Evolutionary conservation across 2,329 filamentous ascomycete genomes (phyloP), one percentile per base, ranked within the genome.

Genomic region (Paecilomyces fulvus): DNA sequence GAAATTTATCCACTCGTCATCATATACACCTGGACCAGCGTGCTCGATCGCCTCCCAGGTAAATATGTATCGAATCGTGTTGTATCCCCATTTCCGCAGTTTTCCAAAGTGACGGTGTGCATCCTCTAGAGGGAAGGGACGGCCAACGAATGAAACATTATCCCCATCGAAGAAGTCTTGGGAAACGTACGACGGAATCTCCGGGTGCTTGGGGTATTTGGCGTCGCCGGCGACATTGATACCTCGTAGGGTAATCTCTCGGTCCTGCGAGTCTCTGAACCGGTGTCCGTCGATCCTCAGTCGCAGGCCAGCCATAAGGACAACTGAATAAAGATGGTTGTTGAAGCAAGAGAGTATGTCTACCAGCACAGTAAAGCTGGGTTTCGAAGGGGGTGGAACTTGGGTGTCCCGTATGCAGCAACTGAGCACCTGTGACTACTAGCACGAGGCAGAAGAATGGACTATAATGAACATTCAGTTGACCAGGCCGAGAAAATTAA

Each of bases 31-130:
- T 0, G 95, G 94, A 0, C 92, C 92, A 1, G 85, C 86, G 57
- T 94, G 88, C 74, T 99, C 94, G 70, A 99, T 88, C n/a, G 94
- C 92, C 74, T 99, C 94, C 94, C 94, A 99, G 0, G 94, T 97
- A 70, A 97, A 99, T 64, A 99, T 80, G 73, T 99, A 99, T 68
- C 94, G 84, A 63, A 99, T 92, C 0, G 90, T 92, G 73, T 97
- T 99, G 80, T 95, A 99, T 12, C 94, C 94, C 79, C 87, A 96
- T 66, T 88, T 86, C 65, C 87, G 89, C 61, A 99, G 75, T 49
- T 92, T 83, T 11, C 89, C 83, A 72, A 99, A 96, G 71, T 99
- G 94, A 14, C 83, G 79, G 65, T 90, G 87, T 1, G 94, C 90
- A 63, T 96, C 90, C 52, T 89, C 84, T 51, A 89, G 80, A 3